Percentiles rank a stretch among this genome's conserved stretches.
These are phyloP conservation scores for Raphanus sativus DNA, from an alignment of 345 rosid species.

Conservation along the genomic window DNA sequence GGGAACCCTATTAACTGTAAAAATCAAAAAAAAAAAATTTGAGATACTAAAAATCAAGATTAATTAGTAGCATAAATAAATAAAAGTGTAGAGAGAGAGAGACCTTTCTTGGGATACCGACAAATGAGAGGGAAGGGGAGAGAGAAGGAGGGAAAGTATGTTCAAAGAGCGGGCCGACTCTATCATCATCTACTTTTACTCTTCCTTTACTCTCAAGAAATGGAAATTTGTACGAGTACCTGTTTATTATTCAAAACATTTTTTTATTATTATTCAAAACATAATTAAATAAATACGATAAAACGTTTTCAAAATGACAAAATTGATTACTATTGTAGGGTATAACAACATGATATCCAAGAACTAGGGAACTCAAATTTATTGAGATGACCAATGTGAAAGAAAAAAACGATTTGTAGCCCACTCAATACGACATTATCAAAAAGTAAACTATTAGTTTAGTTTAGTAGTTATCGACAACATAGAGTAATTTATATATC, in stretches of 20 bases:
- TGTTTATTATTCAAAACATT: no score
- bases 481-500: neutral
- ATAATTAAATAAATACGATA: neutral
- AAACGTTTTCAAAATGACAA: neutral
- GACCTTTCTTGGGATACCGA: neutral
- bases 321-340: neutral
- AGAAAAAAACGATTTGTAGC: neutral
- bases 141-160: neutral
- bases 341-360: neutral
- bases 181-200: neutral
- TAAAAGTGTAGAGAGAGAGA: neutral
- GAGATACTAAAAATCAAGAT: neutral
- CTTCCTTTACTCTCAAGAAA: slow-evolving; percentile 1
- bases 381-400: neutral
- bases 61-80: neutral
- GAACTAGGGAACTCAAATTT: neutral
- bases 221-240: neutral
- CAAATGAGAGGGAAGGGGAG: neutral
- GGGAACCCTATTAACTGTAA: slow-evolving; percentile 83
- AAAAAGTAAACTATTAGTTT: neutral
- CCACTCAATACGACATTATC: neutral
- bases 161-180: neutral
- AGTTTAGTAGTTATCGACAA: neutral
- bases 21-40: neutral
- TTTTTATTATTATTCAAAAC: neutral